Evolutionary conservation across 768 basidiomycete species (phyloP).

Genomic region (Leccinellum rugosiceps): DNA sequence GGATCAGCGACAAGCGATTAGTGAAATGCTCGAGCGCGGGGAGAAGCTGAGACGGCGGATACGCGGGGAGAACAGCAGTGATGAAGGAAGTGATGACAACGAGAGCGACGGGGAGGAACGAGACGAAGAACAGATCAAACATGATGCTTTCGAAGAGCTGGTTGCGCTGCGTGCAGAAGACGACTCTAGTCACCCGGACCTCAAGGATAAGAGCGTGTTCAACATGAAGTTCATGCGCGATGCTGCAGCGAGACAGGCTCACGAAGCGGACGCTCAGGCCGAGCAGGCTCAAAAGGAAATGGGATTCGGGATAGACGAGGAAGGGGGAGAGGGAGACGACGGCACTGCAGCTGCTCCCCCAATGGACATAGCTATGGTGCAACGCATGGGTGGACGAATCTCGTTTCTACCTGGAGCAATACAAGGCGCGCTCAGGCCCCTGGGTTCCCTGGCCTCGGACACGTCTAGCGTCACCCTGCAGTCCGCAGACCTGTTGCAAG

Average conservation of each 20-base stretch:
- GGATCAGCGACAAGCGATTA: conserved; percentile 64
- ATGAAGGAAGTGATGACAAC: conserved; percentile 47
- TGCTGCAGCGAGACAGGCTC: conserved; percentile 68
- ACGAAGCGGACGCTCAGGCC: conserved; percentile 53
- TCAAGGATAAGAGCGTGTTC: conserved; percentile 68
- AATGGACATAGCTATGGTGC: conserved; percentile 37
- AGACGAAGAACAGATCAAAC: conserved; percentile 52
- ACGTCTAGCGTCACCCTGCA: conserved; percentile 33
- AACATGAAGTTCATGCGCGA: conserved; percentile 99
- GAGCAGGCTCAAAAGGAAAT: conserved; percentile 77
- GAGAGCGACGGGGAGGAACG: conserved; percentile 36
- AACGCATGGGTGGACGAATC: conserved; percentile 67
- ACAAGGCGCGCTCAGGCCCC: not conserved
- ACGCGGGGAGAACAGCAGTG: conserved; percentile 59
- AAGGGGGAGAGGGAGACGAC: conserved; percentile 30
- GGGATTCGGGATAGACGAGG: conserved; percentile 38
- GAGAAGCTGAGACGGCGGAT: conserved; percentile 80
- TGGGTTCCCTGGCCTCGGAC: not conserved
- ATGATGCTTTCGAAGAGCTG: conserved; percentile 76
- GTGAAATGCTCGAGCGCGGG: conserved; percentile 81
- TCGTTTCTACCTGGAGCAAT: conserved; percentile 53
- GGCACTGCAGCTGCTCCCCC: conserved; percentile 28
- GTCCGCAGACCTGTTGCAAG: conserved; percentile 51
- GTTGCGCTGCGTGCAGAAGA: conserved; percentile 44
- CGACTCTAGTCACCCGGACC: conserved; percentile 20